Evolutionary conservation across 495 filamentous ascomycete species (phyloP), one percentile per base, ranked within the genome.

Genomic region (Penicillium soppii): DNA sequence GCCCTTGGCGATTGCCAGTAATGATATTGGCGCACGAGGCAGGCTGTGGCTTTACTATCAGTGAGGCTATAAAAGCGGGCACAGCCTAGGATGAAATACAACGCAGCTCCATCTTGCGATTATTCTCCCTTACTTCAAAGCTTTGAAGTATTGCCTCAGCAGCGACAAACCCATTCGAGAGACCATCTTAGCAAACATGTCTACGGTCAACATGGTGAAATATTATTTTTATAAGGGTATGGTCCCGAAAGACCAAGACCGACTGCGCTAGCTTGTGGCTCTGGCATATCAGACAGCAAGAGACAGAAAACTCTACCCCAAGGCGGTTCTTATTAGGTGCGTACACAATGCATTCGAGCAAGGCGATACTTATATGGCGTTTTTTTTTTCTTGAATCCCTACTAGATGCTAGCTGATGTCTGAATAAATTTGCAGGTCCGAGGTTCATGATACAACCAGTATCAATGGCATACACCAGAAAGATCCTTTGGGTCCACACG

Each of bases 131-230:
- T n/a, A n/a, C n/a, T n/a, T n/a, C n/a, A n/a, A n/a, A n/a, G n/a
- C n/a, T n/a, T n/a, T n/a, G n/a, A n/a, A n/a, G n/a, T n/a, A n/a
- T n/a, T n/a, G n/a, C n/a, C n/a, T n/a, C n/a, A n/a, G n/a, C n/a
- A n/a, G n/a, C n/a, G n/a, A n/a, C n/a, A n/a, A n/a, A n/a, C n/a
- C n/a, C n/a, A n/a, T n/a, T n/a, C n/a, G n/a, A n/a, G n/a, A n/a
- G n/a, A n/a, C n/a, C n/a, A n/a, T n/a, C 19, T 16, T 27, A 25
- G 19, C 19, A 20, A 44, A 32, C 23, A 56, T 56, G 47, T 56
- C 53, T 33, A 56, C 53, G 3, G 42, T 56, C 25, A 56, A 56
- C 26, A 23, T 56, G 32, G 47, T 56, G 16, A 56, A 52, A 15
- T 56, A 56, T 36, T 56, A 47, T 37, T 51, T 56, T 29, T 56